phyloP scores from a whole-genome alignment of 2,329 filamentous ascomycete species.

The Rhytidhysteron rufulum region DNA sequence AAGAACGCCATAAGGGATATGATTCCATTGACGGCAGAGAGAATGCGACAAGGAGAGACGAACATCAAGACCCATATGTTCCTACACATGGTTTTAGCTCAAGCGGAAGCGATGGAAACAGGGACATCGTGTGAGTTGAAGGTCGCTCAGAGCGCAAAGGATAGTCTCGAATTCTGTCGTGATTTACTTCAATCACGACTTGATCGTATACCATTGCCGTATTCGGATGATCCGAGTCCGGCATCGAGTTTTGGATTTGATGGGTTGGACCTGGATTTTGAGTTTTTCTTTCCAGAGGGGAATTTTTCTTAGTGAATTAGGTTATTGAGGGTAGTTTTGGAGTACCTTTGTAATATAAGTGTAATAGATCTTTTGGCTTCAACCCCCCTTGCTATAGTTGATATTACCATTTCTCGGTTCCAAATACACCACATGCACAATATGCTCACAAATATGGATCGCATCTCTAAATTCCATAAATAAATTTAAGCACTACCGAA shows the following conservation, averaged over 20 bases:
- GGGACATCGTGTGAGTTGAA: slow-evolving; percentile 5
- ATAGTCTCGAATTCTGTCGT: slow-evolving; percentile 14
- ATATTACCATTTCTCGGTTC: too few relatives aligned
- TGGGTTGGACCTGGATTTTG: slow-evolving; percentile 6
- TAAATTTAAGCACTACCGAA: too few relatives aligned
- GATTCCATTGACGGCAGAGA: slow-evolving; percentile 4
- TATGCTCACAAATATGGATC: too few relatives aligned
- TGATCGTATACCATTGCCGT: not conserved
- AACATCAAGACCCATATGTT: slow-evolving; percentile 3
- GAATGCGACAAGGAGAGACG: not conserved
- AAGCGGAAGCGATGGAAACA: slow-evolving; percentile 2
- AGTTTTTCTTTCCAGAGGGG: slow-evolving; percentile 8
- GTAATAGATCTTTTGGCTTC: too few relatives aligned
- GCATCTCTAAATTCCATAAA: too few relatives aligned
- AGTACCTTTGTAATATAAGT: too few relatives aligned
- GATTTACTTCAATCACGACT: not conserved
- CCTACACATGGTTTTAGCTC: slow-evolving; percentile 1
- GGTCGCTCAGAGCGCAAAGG: slow-evolving; percentile 9
- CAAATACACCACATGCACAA: too few relatives aligned
- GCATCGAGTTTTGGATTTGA: not conserved
- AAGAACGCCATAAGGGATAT: slow-evolving; percentile 15
- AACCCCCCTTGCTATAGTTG: too few relatives aligned
- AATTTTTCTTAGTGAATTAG: slow-evolving; percentile 5
- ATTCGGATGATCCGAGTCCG: not conserved
- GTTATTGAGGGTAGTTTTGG: too few relatives aligned